phyloP scores from a whole-genome alignment of 1,284 basidiomycete genomes.

The Moesziomyces antarcticus region DNA sequence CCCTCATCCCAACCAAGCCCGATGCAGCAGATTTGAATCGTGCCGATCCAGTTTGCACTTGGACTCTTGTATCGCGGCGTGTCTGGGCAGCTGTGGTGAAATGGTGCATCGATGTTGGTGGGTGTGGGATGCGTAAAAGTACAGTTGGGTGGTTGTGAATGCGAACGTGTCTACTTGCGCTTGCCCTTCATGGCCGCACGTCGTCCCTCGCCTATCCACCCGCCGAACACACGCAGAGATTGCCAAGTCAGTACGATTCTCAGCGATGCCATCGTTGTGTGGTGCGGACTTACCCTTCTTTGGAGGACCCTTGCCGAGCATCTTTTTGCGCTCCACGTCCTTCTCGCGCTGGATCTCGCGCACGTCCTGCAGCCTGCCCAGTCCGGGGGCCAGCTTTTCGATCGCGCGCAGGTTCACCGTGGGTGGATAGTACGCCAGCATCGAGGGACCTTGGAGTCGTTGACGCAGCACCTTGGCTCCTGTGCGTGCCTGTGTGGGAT shows the following conservation, averaged over 20 bases:
- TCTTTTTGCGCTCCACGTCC: constrained; percentile 62
- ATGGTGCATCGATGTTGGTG: background rate
- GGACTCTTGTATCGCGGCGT: too few species aligned
- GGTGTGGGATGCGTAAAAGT: background rate
- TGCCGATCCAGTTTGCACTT: too few species aligned
- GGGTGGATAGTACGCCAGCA: constrained; percentile 64
- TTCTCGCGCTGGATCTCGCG: constrained; percentile 54
- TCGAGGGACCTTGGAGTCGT: constrained; percentile 58
- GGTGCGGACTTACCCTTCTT: constrained; percentile 65
- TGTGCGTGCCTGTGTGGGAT: constrained; percentile 54
- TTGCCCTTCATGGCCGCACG: constrained; percentile 65
- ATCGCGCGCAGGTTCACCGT: constrained; percentile 53
- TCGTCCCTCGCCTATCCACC: constrained; percentile 60
- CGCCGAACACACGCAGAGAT: too few species aligned
- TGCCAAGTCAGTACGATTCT: background rate
- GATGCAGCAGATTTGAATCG: too few species aligned
- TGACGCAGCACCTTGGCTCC: constrained; percentile 60
- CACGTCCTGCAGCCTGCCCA: constrained; percentile 41
- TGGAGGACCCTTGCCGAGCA: constrained; percentile 64
- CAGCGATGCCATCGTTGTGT: background rate
- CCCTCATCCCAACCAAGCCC: too few species aligned
- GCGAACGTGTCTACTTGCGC: constrained; percentile 45
- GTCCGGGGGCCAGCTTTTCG: constrained; percentile 20
- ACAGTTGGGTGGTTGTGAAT: background rate
- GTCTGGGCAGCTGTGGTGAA: background rate